phyloP scores from a whole-genome alignment of 305 asterid genomes.

The Striga hermonthica region DNA sequence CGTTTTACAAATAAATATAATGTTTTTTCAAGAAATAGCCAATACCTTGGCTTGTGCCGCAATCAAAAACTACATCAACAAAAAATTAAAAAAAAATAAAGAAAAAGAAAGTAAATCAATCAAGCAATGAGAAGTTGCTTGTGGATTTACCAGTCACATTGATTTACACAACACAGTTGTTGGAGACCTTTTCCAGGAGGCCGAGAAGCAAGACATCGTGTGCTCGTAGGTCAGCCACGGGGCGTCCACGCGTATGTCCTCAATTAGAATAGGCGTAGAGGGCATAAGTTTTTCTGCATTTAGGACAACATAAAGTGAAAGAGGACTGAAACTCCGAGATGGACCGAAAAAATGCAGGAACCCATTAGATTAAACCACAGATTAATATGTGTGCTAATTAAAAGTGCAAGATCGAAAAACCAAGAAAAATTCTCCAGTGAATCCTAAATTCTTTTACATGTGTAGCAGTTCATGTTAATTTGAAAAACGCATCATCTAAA shows the following conservation, averaged over 20 bases:
- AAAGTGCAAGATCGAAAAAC: too few relatives aligned
- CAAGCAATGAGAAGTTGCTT: not conserved
- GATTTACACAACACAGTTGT: slow-evolving; percentile 67
- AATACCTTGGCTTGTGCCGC: slow-evolving; percentile 64
- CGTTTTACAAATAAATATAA: too few relatives aligned
- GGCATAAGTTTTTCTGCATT: slow-evolving; percentile 75
- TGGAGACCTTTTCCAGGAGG: slow-evolving; percentile 68
- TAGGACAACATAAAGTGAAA: slow-evolving; percentile 59
- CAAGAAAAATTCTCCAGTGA: too few relatives aligned
- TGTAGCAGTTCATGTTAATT: too few relatives aligned
- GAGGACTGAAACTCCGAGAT: slow-evolving; percentile 65
- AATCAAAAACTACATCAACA: slow-evolving; percentile 23
- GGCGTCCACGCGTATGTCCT: slow-evolving; percentile 73
- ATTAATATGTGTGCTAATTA: too few relatives aligned
- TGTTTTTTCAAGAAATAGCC: slow-evolving; percentile 84
- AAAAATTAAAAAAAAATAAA: not conserved
- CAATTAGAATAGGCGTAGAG: too few relatives aligned
- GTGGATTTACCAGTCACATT: slow-evolving; percentile 67
- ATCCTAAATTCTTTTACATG: too few relatives aligned
- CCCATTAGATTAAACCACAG: slow-evolving; percentile 41
- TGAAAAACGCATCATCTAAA: too few relatives aligned
- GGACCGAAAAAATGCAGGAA: slow-evolving; percentile 96
- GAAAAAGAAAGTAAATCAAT: not conserved
- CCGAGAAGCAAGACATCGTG: slow-evolving; percentile 80
- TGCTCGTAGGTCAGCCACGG: slow-evolving; percentile 65